Evolutionary conservation across 139 green algal species (phyloP).

Genomic region (Chlorella sorokiniana): DNA sequence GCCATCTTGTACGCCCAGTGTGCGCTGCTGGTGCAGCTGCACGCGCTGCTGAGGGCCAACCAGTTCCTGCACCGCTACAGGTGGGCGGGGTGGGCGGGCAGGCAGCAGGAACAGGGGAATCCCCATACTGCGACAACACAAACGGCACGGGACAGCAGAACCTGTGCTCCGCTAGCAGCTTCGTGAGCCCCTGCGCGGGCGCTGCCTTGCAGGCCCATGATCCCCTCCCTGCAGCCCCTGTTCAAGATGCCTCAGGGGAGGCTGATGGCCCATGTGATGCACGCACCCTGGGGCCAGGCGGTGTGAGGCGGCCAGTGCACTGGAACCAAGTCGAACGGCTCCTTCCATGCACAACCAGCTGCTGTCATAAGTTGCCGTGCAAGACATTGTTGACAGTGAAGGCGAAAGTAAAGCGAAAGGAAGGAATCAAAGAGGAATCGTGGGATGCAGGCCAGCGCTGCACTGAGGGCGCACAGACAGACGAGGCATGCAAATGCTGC

Average conservation of each 20-base stretch:
- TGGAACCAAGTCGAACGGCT: no score
- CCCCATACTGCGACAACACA: no score
- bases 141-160: no score
- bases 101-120: neutral
- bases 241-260: neutral
- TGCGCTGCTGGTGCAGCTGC: constrained; percentile 32
- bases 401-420: no score
- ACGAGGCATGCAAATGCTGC: no score
- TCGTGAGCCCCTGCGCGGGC: neutral
- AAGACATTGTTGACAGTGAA: no score
- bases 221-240: constrained; percentile 16
- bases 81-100: neutral
- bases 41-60: constrained; percentile 11
- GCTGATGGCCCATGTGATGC: neutral
- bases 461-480: no score
- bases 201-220: neutral
- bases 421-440: no score
- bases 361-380: no score
- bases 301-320: constrained; percentile 3
- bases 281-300: constrained; percentile 20
- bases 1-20: constrained; percentile 13
- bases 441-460: no score
- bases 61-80: constrained; percentile 24
- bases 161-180: no score
- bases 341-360: no score